Evolutionary conservation across 495 filamentous ascomycete genomes (phyloP), one percentile per base, ranked within the genome.

Genomic region (Neurospora africana): DNA sequence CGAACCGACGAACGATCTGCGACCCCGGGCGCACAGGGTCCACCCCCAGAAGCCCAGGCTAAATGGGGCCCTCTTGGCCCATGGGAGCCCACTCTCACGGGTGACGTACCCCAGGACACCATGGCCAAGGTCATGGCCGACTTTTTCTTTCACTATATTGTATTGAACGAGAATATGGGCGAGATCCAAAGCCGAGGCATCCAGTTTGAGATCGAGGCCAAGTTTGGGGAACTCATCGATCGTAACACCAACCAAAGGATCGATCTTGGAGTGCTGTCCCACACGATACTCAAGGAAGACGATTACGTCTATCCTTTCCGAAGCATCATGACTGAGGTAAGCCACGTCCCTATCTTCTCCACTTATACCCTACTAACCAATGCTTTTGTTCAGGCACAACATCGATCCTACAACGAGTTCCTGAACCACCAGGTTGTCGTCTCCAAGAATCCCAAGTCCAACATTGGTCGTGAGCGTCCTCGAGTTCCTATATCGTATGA

Each of bases 191-290:
- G 76, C 71, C 79, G 82, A n/a, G 89, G 87, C 5, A 86, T 91
- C n/a, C 86, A 93, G 71, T 86, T 97, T 44, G 94, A 98, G 80
- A 91, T 98, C 71, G 94, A 98, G 81, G 94, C 93, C 10, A 98
- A 97, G 79, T 79, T 98, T 21, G 95, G 95, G 68, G 89, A 87
- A 53, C 80, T 97, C 19, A 87, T 97, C 47, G 89, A 94, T 76
- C 89, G 86, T 79, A 85, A 86, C 72, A 89, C 87, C 2, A 86
- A 89, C 69, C 84, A 90, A n/a, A 86, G 93, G 41, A 81, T 95
- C 43, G 79, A 79, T 3, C 77, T 95, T 23, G 89, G 89, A 8
- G 83, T 95, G 11, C 68, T 81, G 38, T 87, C 90, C 0, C 91
- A 95, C 76, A 89, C 86, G 65, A 81, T 96, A 17, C 77, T 97